Base-by-base conservation (phyloP, 1,139 yeast genomes). In the Martiniozyma asiatica region DNA sequence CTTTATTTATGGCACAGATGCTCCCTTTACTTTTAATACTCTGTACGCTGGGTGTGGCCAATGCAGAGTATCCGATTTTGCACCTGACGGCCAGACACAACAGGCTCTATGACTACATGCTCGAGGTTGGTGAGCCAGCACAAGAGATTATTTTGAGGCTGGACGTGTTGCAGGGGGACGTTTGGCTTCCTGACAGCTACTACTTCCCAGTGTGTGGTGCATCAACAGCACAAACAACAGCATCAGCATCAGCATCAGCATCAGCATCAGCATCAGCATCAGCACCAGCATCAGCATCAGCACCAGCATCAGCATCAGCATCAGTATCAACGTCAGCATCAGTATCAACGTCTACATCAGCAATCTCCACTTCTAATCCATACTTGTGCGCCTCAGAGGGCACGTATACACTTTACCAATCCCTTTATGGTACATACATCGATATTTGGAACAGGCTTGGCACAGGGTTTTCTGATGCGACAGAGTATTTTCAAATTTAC, bases 141-240 rank as follows among this genome's bases (percentile, higher is more conserved):
- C 66, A 63, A 39, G 20, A 34, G 0, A 43, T 57, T 18, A 37
- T 27, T 5, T 37, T 65, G 6, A 42, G 64, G 20, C 36, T 66
- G 4, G 72, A 65, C 38, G 47, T 61, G 3, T 46, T 55, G 5
- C 62, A 60, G 28, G 68, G 65, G 1, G 56, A 54, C 28, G 31
- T 58, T 1, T 65, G 70, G 69, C 45, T 61, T 1, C 49, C 56
- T 8, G 52, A 54, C 11, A 42, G 45, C 3, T 38, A 33, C 2
- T 33, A 35, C 1, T 50, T 48, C 26, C 29, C 44, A 4, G 35
- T 36, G 10, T 56, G 61, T 36, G n/a, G n/a, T n/a, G n/a, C n/a
- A n/a, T n/a, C n/a, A n/a, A n/a, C n/a, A n/a, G 5, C 34, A 0
- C 11, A 27, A 7, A 16, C 36, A 8, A 4, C 24, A 6, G 14